These are phyloP conservation scores for Lippia alba DNA, from an alignment of 305 asterid species.

Conservation along the genomic window DNA sequence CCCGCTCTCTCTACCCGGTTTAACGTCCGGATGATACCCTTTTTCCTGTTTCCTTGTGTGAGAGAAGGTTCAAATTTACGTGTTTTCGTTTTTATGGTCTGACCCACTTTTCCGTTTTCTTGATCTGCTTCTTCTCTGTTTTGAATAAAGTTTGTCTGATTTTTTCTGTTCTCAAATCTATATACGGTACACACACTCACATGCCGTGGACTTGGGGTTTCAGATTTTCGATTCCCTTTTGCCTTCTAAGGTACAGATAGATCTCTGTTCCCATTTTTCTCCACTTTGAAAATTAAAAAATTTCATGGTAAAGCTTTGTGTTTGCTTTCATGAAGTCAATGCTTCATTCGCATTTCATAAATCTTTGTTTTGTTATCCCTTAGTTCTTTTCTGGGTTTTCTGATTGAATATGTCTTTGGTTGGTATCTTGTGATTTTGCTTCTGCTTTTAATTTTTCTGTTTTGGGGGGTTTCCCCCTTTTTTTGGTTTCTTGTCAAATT, in stretches of 20 bases:
- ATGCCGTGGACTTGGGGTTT: constrained; percentile 29
- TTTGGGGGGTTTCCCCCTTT: constrained; percentile 4
- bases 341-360: constrained; percentile 28
- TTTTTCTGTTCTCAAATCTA: constrained; percentile 24
- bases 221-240: background rate
- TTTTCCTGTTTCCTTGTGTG: constrained; percentile 17
- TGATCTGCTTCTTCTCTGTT: constrained; percentile 42
- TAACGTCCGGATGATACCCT: constrained; percentile 44
- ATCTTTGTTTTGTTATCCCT: background rate
- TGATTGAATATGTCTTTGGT: background rate
- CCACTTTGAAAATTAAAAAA: constrained; percentile 25
- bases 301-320: constrained; percentile 23
- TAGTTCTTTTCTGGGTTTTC: constrained; percentile 1
- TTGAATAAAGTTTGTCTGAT: constrained; percentile 28
- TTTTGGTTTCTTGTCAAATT: background rate
- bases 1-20: constrained; percentile 39
- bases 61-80: constrained; percentile 8
- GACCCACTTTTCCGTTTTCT: constrained; percentile 33
- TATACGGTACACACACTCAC: constrained; percentile 8
- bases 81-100: constrained; percentile 26
- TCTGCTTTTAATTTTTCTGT: constrained; percentile 11
- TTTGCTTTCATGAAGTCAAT: constrained; percentile 32
- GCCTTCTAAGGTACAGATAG: constrained; percentile 40
- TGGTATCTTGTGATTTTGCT: constrained; percentile 20
- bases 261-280: constrained; percentile 43